A percentile compares a stretch with the other conserved stretches of the same genome.
These are phyloP conservation scores for Naganishia sp. DNA, from an alignment of 1,284 basidiomycete genomes.

Conservation along the genomic window DNA sequence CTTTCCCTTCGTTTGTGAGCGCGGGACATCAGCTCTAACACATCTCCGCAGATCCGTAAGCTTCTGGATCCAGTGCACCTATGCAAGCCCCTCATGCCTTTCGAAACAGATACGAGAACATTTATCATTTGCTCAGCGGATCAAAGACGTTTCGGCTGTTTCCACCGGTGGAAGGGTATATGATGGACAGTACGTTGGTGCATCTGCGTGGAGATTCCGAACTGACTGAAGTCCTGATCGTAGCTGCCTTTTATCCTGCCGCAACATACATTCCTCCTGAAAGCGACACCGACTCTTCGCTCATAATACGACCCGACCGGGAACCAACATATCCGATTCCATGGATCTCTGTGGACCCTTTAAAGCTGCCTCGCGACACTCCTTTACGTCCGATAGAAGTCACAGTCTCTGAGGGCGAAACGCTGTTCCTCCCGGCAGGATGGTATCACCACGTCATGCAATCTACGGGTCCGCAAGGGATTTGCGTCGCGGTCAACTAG, in stretches of 20 bases:
- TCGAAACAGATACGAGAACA: constrained; percentile 71
- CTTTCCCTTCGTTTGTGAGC: not conserved
- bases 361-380: constrained; percentile 55
- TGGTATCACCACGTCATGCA: constrained; percentile 90
- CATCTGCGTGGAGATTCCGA: constrained; percentile 22
- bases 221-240: constrained; percentile 16
- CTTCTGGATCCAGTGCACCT: not conserved
- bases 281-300: constrained; percentile 15
- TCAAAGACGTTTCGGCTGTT: constrained; percentile 79
- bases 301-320: constrained; percentile 34
- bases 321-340: constrained; percentile 55
- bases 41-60: constrained; percentile 12
- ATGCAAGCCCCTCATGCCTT: not conserved
- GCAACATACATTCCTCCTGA: constrained; percentile 62
- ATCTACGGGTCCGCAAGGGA: constrained; percentile 57
- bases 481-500: constrained; percentile 77
- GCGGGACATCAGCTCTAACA: no score
- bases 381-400: constrained; percentile 67
- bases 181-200: constrained; percentile 65
- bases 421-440: constrained; percentile 80
- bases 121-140: constrained; percentile 82
- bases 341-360: constrained; percentile 75
- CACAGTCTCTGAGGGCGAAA: constrained; percentile 69
- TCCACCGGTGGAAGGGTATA: constrained; percentile 83
- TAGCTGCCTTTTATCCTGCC: constrained; percentile 69